Conservation (phyloP, 73 alveolate genomes). For the Symbiodinium natans region DNA sequence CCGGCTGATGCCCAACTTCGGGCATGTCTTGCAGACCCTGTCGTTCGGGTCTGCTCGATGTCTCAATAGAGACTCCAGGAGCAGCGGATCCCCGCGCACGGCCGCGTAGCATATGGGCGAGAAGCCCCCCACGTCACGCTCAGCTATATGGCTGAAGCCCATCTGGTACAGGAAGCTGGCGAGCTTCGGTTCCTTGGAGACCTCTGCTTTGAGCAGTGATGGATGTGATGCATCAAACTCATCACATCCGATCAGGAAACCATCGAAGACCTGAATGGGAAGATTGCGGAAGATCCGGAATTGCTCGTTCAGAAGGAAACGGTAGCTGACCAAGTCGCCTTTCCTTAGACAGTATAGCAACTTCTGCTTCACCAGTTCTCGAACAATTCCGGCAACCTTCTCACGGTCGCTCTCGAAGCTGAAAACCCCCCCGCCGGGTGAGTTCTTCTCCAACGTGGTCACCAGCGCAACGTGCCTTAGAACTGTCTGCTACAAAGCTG, state of each 20-base stretch:
- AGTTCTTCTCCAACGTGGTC: background rate
- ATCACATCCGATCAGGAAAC: background rate
- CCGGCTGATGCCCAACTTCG: background rate
- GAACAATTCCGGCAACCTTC: constrained; percentile 9
- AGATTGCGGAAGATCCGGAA: background rate
- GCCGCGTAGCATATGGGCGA: constrained; percentile 49
- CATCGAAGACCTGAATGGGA: background rate
- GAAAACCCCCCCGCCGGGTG: background rate
- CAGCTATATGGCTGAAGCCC: background rate
- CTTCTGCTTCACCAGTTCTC: background rate
- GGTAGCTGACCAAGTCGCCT: constrained; percentile 2
- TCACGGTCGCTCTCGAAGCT: background rate
- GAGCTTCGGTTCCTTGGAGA: background rate
- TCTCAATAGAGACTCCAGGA: background rate
- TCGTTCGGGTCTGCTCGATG: background rate
- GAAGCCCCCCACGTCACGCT: background rate
- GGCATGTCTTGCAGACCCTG: background rate
- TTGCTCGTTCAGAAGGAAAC: background rate
- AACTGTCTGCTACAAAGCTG: background rate
- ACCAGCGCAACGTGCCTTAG: background rate
- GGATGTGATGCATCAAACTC: background rate
- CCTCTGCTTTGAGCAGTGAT: background rate
- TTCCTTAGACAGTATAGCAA: background rate
- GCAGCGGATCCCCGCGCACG: constrained; percentile 2
- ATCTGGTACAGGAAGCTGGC: background rate